Evolutionary conservation across 1,284 basidiomycete genomes (phyloP).

Genomic region (Abortiporus biennis): DNA sequence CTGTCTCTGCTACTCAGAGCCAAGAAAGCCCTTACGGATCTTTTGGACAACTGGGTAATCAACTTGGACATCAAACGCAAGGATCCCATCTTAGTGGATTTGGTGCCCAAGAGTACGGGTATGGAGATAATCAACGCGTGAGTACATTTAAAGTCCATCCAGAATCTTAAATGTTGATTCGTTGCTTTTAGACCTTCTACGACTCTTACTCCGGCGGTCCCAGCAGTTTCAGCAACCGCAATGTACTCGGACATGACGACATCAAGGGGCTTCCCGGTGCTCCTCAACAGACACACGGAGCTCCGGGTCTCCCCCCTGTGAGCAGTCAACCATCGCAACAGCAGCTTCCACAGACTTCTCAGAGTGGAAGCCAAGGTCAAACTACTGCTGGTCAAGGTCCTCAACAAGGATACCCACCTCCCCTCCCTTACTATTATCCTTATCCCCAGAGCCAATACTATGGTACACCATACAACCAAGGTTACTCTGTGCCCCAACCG

Average conservation of each 20-base stretch:
- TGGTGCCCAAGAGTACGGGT: slow-evolving; percentile 56
- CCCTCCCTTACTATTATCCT: slow-evolving; percentile 58
- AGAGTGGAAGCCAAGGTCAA: slow-evolving; percentile 44
- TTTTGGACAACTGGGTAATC: slow-evolving; percentile 52
- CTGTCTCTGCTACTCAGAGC: slow-evolving; percentile 43
- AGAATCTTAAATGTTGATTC: background rate
- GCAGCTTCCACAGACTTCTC: slow-evolving; percentile 41
- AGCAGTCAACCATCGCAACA: slow-evolving; percentile 46
- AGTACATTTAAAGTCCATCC: slow-evolving; percentile 17
- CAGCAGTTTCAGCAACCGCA: slow-evolving; percentile 53
- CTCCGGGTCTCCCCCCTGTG: slow-evolving; percentile 43
- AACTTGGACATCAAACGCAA: slow-evolving; percentile 40
- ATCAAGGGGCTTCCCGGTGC: slow-evolving; percentile 56
- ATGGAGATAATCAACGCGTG: slow-evolving; percentile 59
- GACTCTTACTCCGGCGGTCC: slow-evolving; percentile 52
- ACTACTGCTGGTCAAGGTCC: slow-evolving; percentile 54
- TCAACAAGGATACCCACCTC: slow-evolving; percentile 56
- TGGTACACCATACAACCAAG: slow-evolving; percentile 63
- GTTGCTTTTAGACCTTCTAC: slow-evolving; percentile 54
- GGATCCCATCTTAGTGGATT: slow-evolving; percentile 55
- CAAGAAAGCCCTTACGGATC: slow-evolving; percentile 63
- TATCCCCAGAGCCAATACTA: slow-evolving; percentile 74
- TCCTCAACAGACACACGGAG: slow-evolving; percentile 48
- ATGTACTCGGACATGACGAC: slow-evolving; percentile 62
- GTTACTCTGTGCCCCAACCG: slow-evolving; percentile 61